Conservation (phyloP, 306 rosid genomes). For the Rubus parviflorus region DNA sequence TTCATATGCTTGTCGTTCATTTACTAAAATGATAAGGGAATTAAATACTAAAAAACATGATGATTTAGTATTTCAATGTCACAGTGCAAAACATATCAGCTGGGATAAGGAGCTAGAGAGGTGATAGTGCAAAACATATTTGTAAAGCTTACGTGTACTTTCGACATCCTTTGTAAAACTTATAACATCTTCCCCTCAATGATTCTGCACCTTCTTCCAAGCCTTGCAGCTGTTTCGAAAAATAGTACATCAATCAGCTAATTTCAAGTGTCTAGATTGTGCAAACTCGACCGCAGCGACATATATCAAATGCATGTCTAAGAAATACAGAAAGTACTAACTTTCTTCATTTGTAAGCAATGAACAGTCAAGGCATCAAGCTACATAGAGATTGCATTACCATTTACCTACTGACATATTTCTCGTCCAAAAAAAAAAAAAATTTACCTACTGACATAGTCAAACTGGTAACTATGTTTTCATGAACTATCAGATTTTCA, state of each 20-base stretch:
- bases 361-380: not conserved
- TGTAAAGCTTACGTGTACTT: slow-evolving; percentile 70
- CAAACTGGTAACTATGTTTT: too few species aligned
- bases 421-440: too few species aligned
- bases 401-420: not conserved
- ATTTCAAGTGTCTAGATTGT: not conserved
- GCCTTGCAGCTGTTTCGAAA: slow-evolving; percentile 72
- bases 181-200: slow-evolving; percentile 83
- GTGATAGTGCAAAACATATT: not conserved
- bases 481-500: not conserved
- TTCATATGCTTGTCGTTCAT: not conserved
- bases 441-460: too few species aligned
- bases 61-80: not conserved
- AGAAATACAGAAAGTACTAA: not conserved
- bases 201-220: slow-evolving; percentile 95
- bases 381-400: not conserved
- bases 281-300: not conserved
- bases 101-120: not conserved
- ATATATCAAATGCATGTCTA: not conserved
- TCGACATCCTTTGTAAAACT: slow-evolving; percentile 93
- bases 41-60: not conserved
- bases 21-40: not conserved
- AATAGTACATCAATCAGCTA: slow-evolving; percentile 18
- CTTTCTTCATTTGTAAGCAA: not conserved
- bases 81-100: not conserved